A percentile compares a stretch with the other conserved stretches of the same genome.
phyloP scores from a whole-genome alignment of 176 grass and related monocot genomes.

The Luzula sylvatica region DNA sequence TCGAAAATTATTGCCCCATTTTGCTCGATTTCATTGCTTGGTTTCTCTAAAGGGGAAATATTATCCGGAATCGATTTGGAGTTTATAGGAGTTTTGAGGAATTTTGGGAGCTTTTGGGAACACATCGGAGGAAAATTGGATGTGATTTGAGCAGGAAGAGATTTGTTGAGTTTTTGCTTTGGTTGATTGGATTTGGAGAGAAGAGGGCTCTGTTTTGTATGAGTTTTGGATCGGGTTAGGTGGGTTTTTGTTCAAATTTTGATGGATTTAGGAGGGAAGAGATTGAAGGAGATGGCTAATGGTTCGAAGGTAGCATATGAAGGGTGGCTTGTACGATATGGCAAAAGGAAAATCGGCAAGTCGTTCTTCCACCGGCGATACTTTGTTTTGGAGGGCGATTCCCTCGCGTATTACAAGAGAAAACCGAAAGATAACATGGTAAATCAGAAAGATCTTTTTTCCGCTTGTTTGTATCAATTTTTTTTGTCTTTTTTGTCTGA shows the following conservation, averaged over 20 bases:
- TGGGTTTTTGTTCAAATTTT: neutral
- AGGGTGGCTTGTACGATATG: constrained; percentile 82
- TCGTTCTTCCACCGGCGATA: constrained; percentile 71
- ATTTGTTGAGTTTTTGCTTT: neutral
- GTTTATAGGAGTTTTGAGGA: neutral
- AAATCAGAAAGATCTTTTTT: neutral
- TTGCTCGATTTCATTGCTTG: neutral
- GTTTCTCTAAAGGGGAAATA: neutral
- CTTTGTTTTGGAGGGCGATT: constrained; percentile 58
- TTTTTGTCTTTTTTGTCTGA: neutral
- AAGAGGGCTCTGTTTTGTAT: neutral
- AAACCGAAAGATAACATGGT: constrained; percentile 77
- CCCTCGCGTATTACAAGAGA: constrained; percentile 82
- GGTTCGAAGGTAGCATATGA: constrained; percentile 33
- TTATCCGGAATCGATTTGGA: neutral
- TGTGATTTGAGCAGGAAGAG: neutral
- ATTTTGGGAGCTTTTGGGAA: constrained; percentile 2
- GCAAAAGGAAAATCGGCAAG: constrained; percentile 75
- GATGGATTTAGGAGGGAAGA: constrained; percentile 2
- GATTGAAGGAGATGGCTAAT: constrained; percentile 15
- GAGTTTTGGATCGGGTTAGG: neutral
- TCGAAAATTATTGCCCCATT: neutral
- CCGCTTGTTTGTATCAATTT: neutral
- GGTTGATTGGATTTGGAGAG: neutral
- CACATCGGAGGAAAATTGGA: neutral